phyloP scores from a whole-genome alignment of 2,329 filamentous ascomycete species.

The Fusarium pseudoanthophilum region DNA sequence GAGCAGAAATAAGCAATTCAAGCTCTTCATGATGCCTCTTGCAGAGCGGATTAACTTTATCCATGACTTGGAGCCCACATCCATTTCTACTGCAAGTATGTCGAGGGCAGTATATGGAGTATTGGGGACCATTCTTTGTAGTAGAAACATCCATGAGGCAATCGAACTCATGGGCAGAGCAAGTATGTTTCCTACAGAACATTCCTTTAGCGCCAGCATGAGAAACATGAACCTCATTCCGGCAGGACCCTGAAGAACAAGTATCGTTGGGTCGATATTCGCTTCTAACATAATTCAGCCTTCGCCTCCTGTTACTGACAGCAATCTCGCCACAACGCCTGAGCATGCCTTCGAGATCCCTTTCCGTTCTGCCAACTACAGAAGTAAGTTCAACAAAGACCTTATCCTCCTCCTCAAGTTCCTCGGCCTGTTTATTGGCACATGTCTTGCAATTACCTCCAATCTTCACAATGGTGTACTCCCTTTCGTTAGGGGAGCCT shows the following conservation, averaged over 20 bases:
- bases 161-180: constrained; percentile 18
- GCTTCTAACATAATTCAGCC: not conserved
- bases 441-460: constrained; percentile 5
- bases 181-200: constrained; percentile 37
- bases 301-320: not conserved
- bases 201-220: not conserved
- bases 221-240: not conserved
- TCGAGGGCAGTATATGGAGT: constrained; percentile 8
- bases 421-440: not conserved
- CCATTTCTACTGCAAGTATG: constrained; percentile 11
- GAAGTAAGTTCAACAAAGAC: not conserved
- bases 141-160: constrained; percentile 27
- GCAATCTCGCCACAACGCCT: not conserved
- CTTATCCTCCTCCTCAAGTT: not conserved
- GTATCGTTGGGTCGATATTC: not conserved
- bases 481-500: not conserved
- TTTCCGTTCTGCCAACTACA: not conserved
- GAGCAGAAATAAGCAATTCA: not conserved
- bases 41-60: not conserved
- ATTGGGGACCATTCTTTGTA: not conserved
- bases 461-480: not conserved
- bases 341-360: not conserved
- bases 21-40: not conserved
- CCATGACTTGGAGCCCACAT: not conserved
- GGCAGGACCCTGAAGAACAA: constrained; percentile 23